These are phyloP conservation scores for Cyclotella choctawhatcheeana DNA, from an alignment of 108 stramenopile species.

Conservation along the genomic window DNA sequence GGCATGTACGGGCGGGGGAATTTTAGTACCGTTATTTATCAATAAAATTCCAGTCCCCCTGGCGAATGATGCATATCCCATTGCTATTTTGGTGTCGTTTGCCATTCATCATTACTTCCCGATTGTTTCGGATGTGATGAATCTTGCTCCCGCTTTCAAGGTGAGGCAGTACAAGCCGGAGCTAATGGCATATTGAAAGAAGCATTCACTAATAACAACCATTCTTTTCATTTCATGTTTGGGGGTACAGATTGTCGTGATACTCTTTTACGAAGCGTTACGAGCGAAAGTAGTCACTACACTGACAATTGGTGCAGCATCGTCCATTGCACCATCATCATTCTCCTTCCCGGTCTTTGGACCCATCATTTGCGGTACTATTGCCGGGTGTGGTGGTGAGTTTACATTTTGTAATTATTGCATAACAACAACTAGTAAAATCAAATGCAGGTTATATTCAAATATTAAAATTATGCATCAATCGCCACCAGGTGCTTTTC, in stretches of 20 bases:
- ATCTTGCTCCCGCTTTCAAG: conserved; percentile 58
- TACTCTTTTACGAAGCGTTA: conserved; percentile 70
- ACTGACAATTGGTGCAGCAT: conserved; percentile 67
- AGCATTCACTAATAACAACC: too few relatives aligned
- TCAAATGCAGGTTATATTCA: too few relatives aligned
- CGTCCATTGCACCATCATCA: conserved; percentile 67
- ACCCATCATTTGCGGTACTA: conserved; percentile 90
- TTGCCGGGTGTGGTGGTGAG: conserved; percentile 91
- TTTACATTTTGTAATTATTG: too few relatives aligned
- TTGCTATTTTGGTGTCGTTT: conserved; percentile 75
- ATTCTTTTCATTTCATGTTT: too few relatives aligned
- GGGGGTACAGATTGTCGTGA: conserved; percentile 43
- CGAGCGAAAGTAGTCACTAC: conserved; percentile 82
- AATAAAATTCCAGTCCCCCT: conserved; percentile 83
- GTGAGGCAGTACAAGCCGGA: conserved; percentile 26
- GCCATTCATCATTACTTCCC: conserved; percentile 79
- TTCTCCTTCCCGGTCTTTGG: conserved; percentile 87
- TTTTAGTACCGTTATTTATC: conserved; percentile 87
- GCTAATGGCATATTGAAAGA: not conserved
- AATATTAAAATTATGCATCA: too few relatives aligned
- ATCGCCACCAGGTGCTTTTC: conserved; percentile 85
- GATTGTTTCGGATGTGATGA: conserved; percentile 74
- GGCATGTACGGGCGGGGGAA: conserved; percentile 87
- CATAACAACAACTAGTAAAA: too few relatives aligned
- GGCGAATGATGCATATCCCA: conserved; percentile 81